Conservation (phyloP, 345 rosid genomes). For the Eucalyptus cloeziana region DNA sequence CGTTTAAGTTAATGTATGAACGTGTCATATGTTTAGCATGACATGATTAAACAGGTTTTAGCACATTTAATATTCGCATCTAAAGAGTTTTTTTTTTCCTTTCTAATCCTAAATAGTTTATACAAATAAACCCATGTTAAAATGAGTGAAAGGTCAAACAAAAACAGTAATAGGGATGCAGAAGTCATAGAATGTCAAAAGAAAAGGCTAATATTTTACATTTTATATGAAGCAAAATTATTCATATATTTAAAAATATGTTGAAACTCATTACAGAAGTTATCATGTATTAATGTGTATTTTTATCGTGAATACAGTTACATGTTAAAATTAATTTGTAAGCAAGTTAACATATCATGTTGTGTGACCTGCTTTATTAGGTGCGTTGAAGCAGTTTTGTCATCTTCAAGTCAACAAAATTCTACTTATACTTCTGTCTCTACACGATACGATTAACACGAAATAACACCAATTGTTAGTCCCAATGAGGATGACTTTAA, state of each 20-base stretch:
- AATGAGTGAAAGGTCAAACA: background rate
- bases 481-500: background rate
- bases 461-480: background rate
- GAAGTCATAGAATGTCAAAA: background rate
- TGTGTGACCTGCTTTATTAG: background rate
- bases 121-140: background rate
- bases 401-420: background rate
- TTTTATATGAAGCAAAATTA: background rate
- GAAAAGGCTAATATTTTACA: background rate
- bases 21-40: background rate
- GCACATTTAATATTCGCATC: background rate
- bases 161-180: background rate
- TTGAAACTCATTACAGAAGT: background rate
- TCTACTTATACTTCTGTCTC: background rate
- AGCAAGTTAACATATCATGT: background rate
- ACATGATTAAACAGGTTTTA: background rate
- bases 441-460: background rate
- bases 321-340: background rate
- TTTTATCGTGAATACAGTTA: background rate
- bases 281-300: background rate
- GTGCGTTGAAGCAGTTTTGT: background rate
- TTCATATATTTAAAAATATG: background rate
- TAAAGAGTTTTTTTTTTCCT: background rate
- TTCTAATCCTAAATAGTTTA: background rate
- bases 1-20: background rate